phyloP scores from a whole-genome alignment of 1,284 basidiomycete genomes.

The Rhodotorula sp. region DNA sequence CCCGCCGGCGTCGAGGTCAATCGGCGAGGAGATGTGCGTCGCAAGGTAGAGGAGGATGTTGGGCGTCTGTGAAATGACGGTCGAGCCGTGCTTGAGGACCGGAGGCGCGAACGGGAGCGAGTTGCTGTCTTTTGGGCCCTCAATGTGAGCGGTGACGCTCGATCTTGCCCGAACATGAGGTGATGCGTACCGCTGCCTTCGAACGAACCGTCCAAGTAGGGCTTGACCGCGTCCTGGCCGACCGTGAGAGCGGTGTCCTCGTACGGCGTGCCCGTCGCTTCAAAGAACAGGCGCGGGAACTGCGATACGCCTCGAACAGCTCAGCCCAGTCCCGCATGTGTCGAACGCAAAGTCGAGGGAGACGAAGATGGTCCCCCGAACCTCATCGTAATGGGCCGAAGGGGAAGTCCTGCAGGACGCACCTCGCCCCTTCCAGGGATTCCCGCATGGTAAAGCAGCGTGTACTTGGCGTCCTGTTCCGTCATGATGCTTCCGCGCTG shows the following conservation, averaged over 20 bases:
- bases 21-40: conserved; percentile 53
- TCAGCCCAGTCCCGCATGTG: not conserved
- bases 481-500: not conserved
- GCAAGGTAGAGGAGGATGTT: conserved; percentile 48
- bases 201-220: conserved; percentile 30
- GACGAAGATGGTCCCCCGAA: not conserved
- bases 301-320: not conserved
- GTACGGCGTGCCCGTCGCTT: conserved; percentile 35
- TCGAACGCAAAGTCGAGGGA: no score
- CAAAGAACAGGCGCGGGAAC: conserved; percentile 37
- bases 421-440: conserved; percentile 40
- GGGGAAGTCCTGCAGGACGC: not conserved
- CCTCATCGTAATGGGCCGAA: not conserved
- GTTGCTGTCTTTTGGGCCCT: conserved; percentile 24
- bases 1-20: conserved; percentile 43
- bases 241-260: conserved; percentile 15
- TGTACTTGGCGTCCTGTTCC: conserved; percentile 11
- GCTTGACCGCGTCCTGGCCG: conserved; percentile 27
- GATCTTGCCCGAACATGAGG: no score
- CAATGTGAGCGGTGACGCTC: not conserved
- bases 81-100: conserved; percentile 42
- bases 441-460: conserved; percentile 37
- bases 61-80: conserved; percentile 45
- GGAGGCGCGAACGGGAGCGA: conserved; percentile 51
- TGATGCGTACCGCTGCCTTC: conserved; percentile 8